Evolutionary conservation across 2,329 filamentous ascomycete genomes (phyloP), one percentile per base, ranked within the genome.

Genomic region (Akanthomyces dipterigenus): DNA sequence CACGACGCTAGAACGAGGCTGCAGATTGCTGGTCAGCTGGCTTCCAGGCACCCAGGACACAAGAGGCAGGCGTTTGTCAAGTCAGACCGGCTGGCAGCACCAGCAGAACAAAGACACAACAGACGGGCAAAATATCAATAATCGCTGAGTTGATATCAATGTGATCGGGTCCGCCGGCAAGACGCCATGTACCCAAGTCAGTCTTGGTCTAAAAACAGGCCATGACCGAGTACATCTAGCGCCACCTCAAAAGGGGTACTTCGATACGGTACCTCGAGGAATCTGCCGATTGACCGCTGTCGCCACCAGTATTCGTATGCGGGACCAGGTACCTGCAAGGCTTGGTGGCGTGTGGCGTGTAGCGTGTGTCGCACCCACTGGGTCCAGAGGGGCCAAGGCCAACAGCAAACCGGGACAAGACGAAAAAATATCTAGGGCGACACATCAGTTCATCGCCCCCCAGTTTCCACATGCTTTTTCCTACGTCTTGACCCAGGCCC

Each of bases 401-500:
- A 51, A 43, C 56, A 60, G 36, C 20, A 51, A 24, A 54, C 11
- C 14, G 22, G 26, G 28, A 43, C 12, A 14, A 4, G 40, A 60
- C n/a, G 26, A 40, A 31, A 60, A 53, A 53, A 54, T n/a, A 42
- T 20, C 18, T 26, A 60, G 38, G 54, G 49, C 57, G 48, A 54
- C 49, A 14, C 48, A 54, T 60, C 57, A 60, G 57, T 60, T 54
- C 57, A 60, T 60, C 40, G 18, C 12, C 49, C 57, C 57, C 57
- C 57, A 40, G 57, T 60, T 60, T 60, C 57, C 57, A 60, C 57
- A 60, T 60, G 57, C 57, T 60, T 60, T 46, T 43, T n/a, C 55
- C 11, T 34, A 31, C 45, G 34, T 42, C 55, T 28, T n/a, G 34
- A 45, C 56, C 49, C 20, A 48, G 43, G 43, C 22, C 45, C 31